Base-by-base conservation (phyloP, 768 basidiomycete genomes). In the Amanita rimosa region DNA sequence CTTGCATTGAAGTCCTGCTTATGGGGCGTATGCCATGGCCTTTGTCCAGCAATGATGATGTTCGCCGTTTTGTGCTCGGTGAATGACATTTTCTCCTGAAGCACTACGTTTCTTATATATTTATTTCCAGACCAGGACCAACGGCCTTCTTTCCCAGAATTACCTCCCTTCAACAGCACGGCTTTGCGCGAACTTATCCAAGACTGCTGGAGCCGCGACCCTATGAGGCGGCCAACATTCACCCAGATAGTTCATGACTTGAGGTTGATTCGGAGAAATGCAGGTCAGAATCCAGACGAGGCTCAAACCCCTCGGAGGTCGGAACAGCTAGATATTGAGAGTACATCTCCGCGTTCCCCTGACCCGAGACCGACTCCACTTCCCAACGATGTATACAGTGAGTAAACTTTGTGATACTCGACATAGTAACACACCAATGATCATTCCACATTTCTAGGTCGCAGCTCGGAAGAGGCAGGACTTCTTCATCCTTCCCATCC, bases 1-100 rank as follows among this genome's bases (percentile, higher is more conserved):
- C 70, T 48, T 85, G 83, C 47, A 65, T 78, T n/a, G 83, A 85
- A 59, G 75, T 85, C 48, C 61, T 85, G 43, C 71, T 73, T 0
- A 75, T 79, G 67, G 83, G 82, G 13, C 71, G 72, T 42, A 63
- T 82, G 49, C 81, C 83, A 1, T 83, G 80, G 79, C 62, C 66
- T 2, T 57, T 66, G 3, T 60, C 71, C 52, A 74, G 78, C 46
- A 78, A 83, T 49, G 65, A 67, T 17, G 61, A 70, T 4, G 75
- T 84, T 13, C 64, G 67, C 31, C 66, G 68, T 49, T 70, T 78
- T 17, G 78, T 85, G 1, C 56, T 76, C 3, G 61, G 79, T 81
- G 22, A 39, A 47, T 1, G 41, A 13, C 13, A 21, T 36, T 3
- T 45, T 46, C 13, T 33, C 24, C 4, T 14, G 29, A 19, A 22